Evolutionary conservation across 2,329 filamentous ascomycete genomes (phyloP).

Genomic region (Xylariaceae sp.): DNA sequence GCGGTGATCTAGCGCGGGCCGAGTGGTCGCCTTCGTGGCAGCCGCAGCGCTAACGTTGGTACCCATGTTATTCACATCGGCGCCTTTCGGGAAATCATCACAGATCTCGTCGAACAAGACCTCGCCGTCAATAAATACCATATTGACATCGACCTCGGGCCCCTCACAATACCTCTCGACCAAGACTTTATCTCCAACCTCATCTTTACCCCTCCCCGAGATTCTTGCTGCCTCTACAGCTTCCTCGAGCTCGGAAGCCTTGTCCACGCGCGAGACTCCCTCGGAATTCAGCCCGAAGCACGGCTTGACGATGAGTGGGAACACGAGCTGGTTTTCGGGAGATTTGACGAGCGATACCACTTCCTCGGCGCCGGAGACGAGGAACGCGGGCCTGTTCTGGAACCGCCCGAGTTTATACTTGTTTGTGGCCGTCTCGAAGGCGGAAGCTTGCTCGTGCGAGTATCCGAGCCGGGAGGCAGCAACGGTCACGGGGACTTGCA

Average conservation of each 20-base stretch:
- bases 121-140: constrained; percentile 37
- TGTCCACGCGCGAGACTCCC: constrained; percentile 37
- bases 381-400: constrained; percentile 32
- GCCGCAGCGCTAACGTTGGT: background rate
- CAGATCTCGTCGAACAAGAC: constrained; percentile 39
- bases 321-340: constrained; percentile 25
- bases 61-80: constrained; percentile 25
- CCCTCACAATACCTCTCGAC: constrained; percentile 39
- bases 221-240: constrained; percentile 14
- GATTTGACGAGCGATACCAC: constrained; percentile 23
- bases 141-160: constrained; percentile 40
- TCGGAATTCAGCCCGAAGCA: constrained; percentile 39
- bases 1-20: constrained; percentile 13
- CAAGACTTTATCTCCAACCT: constrained; percentile 27
- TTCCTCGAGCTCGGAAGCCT: constrained; percentile 14
- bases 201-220: constrained; percentile 8
- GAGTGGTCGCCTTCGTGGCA: background rate
- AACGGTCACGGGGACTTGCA: constrained; percentile 34
- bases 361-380: constrained; percentile 32
- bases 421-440: constrained; percentile 38
- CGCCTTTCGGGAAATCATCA: constrained; percentile 41
- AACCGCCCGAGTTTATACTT: constrained; percentile 36
- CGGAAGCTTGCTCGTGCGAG: constrained; percentile 29
- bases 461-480: constrained; percentile 34
- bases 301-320: constrained; percentile 41